Conservation (phyloP, 2,329 filamentous ascomycete genomes). For the Stenocarpella maydis region DNA sequence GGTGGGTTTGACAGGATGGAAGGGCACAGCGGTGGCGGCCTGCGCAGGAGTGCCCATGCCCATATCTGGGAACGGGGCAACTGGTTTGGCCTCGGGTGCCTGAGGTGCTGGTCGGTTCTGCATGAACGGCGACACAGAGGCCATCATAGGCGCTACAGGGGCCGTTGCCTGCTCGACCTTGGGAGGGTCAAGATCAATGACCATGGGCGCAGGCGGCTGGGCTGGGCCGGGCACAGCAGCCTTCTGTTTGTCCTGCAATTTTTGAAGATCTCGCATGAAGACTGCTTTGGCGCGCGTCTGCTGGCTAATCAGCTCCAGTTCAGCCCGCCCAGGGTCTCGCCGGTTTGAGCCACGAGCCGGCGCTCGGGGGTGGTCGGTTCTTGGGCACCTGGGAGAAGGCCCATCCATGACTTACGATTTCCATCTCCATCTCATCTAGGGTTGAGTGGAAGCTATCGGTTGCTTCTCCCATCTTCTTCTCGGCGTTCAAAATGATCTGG, state of each 20-base stretch:
- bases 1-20: conserved; percentile 27
- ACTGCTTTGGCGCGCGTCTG: conserved; percentile 35
- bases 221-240: conserved; percentile 18
- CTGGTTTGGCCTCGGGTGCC: conserved; percentile 26
- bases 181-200: conserved; percentile 32
- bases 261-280: conserved; percentile 32
- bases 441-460: conserved; percentile 34
- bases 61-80: conserved; percentile 36
- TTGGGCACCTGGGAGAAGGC: neutral
- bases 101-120: conserved; percentile 28
- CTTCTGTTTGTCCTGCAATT: conserved; percentile 29
- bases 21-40: conserved; percentile 16
- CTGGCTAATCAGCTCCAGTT: conserved; percentile 8
- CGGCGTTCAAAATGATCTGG: conserved; percentile 27
- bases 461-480: conserved; percentile 33
- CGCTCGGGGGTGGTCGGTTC: too few species aligned
- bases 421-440: conserved; percentile 35
- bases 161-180: conserved; percentile 29
- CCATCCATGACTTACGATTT: conserved; percentile 31
- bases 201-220: conserved; percentile 35
- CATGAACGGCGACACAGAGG: conserved; percentile 30
- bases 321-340: neutral
- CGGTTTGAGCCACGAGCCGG: neutral
- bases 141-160: conserved; percentile 34
- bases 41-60: conserved; percentile 25